Conservation (phyloP, 345 rosid species). For the Euclidium syriacum region DNA sequence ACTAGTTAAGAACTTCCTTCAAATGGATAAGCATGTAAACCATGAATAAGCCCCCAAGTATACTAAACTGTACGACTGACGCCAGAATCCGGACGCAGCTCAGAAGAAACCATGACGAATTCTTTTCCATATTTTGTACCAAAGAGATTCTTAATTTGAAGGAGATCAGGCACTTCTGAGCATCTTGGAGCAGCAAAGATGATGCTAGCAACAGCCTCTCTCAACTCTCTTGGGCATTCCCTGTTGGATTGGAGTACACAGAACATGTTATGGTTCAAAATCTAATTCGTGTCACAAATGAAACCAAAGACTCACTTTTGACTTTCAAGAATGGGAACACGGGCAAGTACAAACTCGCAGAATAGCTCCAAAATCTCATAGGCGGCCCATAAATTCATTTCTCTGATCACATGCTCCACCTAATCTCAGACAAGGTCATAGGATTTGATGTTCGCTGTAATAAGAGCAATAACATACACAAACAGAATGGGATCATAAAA, state of each 20-base stretch:
- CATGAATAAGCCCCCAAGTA: constrained; percentile 18
- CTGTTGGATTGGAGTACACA: constrained; percentile 32
- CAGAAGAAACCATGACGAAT: constrained; percentile 61
- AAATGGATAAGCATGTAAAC: neutral
- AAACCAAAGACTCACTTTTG: constrained; percentile 51
- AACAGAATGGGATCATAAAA: neutral
- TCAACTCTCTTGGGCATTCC: constrained; percentile 85
- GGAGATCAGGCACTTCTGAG: constrained; percentile 85
- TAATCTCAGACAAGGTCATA: constrained; percentile 22
- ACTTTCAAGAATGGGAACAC: constrained; percentile 74
- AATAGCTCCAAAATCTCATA: constrained; percentile 85
- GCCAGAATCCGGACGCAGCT: constrained; percentile 90
- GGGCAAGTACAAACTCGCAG: constrained; percentile 88
- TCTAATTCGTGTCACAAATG: neutral
- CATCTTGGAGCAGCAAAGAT: constrained; percentile 96
- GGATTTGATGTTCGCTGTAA: neutral
- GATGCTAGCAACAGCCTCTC: constrained; percentile 87
- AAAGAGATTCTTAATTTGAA: constrained; percentile 75
- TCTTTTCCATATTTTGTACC: constrained; percentile 87
- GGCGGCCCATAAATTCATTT: constrained; percentile 76
- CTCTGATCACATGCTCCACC: constrained; percentile 97
- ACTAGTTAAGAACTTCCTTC: neutral
- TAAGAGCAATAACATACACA: neutral
- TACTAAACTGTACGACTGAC: constrained; percentile 87
- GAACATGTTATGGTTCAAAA: neutral